A percentile compares a stretch with the other conserved stretches of the same genome.
These are phyloP conservation scores for Melastoma candidum DNA, from an alignment of 441 rosid genomes.

Conservation along the genomic window DNA sequence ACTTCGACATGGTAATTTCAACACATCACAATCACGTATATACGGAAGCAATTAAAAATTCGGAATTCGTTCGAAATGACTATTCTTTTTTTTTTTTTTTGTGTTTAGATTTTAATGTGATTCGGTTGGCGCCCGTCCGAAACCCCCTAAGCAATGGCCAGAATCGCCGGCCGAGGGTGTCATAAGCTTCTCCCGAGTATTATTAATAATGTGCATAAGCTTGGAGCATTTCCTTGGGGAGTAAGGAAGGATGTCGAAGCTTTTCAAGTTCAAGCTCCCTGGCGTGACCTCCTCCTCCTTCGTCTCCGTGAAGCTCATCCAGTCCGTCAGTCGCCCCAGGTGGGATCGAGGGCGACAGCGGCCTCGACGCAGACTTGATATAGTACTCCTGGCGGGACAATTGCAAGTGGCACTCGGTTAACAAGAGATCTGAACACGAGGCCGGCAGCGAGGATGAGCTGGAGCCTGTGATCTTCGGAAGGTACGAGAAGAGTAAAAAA, in stretches of 20 bases:
- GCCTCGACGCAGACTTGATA: neutral
- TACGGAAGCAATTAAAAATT: too few species aligned
- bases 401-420: neutral
- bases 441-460: neutral
- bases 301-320: neutral
- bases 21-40: too few species aligned
- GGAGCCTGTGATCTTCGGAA: neutral
- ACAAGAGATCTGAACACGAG: too few species aligned
- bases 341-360: neutral
- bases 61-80: too few species aligned
- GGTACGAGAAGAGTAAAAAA: neutral
- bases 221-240: neutral
- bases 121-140: too few species aligned
- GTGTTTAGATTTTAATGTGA: too few species aligned
- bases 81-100: too few species aligned
- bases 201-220: too few species aligned
- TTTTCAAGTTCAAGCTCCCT: slow-evolving; percentile 4
- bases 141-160: too few species aligned
- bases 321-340: neutral
- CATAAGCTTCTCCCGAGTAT: too few species aligned
- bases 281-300: neutral
- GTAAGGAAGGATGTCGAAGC: slow-evolving; percentile 1
- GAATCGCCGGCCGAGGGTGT: too few species aligned
- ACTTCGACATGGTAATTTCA: too few species aligned
- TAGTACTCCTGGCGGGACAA: slow-evolving; percentile 3